These are phyloP conservation scores for Phaeosphaeriaceae sp. DNA, from an alignment of 2,329 filamentous ascomycete genomes.

Conservation along the genomic window DNA sequence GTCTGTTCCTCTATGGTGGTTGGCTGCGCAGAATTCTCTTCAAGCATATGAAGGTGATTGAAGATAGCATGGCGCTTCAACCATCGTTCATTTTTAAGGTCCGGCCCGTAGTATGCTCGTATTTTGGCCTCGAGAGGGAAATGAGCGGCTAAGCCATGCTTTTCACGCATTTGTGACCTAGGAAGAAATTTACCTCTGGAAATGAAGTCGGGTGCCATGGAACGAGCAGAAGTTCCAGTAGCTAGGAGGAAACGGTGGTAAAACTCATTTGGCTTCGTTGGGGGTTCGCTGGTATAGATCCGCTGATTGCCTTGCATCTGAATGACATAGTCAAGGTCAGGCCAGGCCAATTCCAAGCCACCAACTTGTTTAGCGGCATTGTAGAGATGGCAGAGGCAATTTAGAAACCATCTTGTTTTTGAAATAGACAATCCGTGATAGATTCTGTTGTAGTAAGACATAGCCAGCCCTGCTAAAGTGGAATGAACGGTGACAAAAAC, in stretches of 20 bases:
- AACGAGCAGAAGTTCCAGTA: conserved; percentile 3
- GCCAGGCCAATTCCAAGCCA: conserved; percentile 17
- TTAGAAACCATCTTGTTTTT: conserved; percentile 23
- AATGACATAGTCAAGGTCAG: conserved; percentile 28
- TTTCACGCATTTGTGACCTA: neutral
- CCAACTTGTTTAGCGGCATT: conserved; percentile 26
- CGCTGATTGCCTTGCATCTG: conserved; percentile 17
- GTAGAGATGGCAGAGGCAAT: conserved; percentile 23
- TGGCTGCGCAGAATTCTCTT: neutral
- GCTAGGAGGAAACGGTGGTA: conserved; percentile 10
- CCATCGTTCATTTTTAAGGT: conserved; percentile 13
- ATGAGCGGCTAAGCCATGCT: conserved; percentile 15
- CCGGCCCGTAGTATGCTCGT: conserved; percentile 13
- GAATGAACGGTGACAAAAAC: conserved; percentile 18
- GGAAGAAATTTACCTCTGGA: neutral
- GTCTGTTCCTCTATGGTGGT: neutral
- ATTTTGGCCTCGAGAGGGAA: conserved; percentile 18
- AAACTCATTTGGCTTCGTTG: conserved; percentile 20
- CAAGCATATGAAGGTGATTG: conserved; percentile 11
- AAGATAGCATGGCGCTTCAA: conserved; percentile 25
- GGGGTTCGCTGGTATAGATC: conserved; percentile 21
- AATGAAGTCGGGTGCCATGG: conserved; percentile 9
- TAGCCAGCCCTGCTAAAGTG: conserved; percentile 16
- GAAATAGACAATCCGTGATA: conserved; percentile 13
- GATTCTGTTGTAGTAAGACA: conserved; percentile 13